These are phyloP conservation scores for Astrothelium macrocarpum DNA, from an alignment of 495 filamentous ascomycete species.

Conservation along the genomic window DNA sequence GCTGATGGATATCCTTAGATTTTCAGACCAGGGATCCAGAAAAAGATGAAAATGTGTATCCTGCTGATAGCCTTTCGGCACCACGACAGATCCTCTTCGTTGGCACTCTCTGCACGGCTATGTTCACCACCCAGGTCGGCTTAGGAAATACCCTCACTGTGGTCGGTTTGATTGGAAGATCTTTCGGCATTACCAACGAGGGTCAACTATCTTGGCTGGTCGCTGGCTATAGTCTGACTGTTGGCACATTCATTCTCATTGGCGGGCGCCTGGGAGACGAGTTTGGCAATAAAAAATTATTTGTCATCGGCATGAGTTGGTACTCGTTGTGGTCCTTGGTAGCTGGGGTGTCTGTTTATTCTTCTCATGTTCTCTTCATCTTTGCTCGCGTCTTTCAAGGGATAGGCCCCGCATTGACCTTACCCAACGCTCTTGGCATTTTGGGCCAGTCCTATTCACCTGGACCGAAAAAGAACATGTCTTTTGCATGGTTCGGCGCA, in stretches of 20 bases:
- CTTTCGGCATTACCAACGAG: conserved; percentile 13
- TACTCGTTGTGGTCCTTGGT: conserved; percentile 28
- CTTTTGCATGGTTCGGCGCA: conserved; percentile 56
- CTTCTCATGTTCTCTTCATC: conserved; percentile 29
- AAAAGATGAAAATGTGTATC: background rate
- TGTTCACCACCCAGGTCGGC: background rate
- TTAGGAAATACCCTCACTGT: background rate
- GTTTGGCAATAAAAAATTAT: conserved; percentile 16
- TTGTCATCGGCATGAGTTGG: conserved; percentile 20
- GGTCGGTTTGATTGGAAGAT: conserved; percentile 4
- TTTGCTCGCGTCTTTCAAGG: conserved; percentile 29
- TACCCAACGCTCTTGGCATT: conserved; percentile 32
- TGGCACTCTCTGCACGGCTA: background rate
- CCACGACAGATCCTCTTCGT: background rate
- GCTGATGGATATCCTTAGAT: background rate
- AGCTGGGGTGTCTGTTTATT: conserved; percentile 43
- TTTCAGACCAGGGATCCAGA: background rate
- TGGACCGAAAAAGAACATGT: conserved; percentile 46
- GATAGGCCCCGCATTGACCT: conserved; percentile 29
- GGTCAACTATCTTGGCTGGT: conserved; percentile 18
- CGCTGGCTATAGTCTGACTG: conserved; percentile 21
- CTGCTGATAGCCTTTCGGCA: background rate
- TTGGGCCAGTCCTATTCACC: conserved; percentile 45
- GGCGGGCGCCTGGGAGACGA: conserved; percentile 22
- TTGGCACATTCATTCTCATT: conserved; percentile 24